Evolutionary conservation across 1,139 yeast genomes (phyloP), one percentile per base, ranked within the genome.

Genomic region (Arxiozyma bovina): DNA sequence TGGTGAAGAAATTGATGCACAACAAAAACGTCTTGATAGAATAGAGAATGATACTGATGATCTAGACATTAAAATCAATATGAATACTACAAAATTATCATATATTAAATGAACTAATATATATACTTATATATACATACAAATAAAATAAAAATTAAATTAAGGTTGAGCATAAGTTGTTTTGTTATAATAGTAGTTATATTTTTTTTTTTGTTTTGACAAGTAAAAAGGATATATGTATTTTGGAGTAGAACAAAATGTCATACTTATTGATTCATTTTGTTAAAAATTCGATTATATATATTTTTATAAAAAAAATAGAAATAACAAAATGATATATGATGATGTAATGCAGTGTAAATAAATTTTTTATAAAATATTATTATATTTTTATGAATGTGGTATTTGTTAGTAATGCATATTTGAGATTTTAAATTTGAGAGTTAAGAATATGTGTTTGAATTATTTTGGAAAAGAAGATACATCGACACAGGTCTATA

Each of bases 31-130:
- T 59, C 72, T 83, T 44, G 79, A 74, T 52, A 72, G 75, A 46
- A 75, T 81, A 59, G 82, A 80, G 53, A 77, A 77, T 54, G 73
- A 75, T 59, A 74, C 83, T 4, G 84, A 79, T 60, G 73, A 72
- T 49, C 66, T 81, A 61, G 83, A 81, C 61, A 74, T 78, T 50
- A 77, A 74, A 55, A 76, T 81, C 27, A 82, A 80, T 61, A 69
- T 78, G 61, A 81, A 74, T 56, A 72, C 75, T 15, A 67, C 68
- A 18, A 69, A 70, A 54, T 61, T 73, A 53, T 63, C 68, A 3
- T 63, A 64, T 46, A 70, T 70, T n/a, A 57, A 64, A 52, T 68
- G 47, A 51, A 23, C n/a, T 11, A 23, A 21, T 27, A 22, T 52
- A 52, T 57, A 53, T 48, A 48, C 41, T 42, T 48, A 50, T 48